Evolutionary conservation across 768 basidiomycete species (phyloP), one percentile per base, ranked within the genome.

Genomic region (Russula dissimulans): DNA sequence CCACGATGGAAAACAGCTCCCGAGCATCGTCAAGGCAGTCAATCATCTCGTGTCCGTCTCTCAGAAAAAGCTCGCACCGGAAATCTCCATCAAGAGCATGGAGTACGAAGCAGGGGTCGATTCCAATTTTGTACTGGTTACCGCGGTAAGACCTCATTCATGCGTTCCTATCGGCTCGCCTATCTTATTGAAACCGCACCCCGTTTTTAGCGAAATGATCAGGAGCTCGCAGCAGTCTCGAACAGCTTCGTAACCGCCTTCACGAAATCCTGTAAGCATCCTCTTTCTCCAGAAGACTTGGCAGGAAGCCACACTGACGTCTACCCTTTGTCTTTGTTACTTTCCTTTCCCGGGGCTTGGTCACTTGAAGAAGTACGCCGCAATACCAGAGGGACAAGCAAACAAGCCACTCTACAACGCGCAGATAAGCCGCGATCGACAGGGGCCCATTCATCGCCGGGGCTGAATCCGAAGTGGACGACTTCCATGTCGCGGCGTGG

Each of bases 401-500:
- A 70, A 74, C 74, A 73, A 74, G 63, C 67, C 69, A 3, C 78
- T 81, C 69, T 80, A 81, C 62, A 73, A 74, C 49, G 62, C 63
- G n/a, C 79, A 79, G 68, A 63, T 75, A 62, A 57, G 26, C 62
- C 0, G 58, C 71, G 56, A 71, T 84, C 18, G 76, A 77, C 17
- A 70, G 70, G 15, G 72, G 70, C 9, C 75, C 75, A 3, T 83
- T 82, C 71, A 71, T 81, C 42, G 77, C 75, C 18, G 81, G 80
- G 9, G 73, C 68, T 4, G 63, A 54, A 43, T 79, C 80, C 0
- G 76, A 79, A 8, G 79, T 81, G 66, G 80, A 79, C 56, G 83
- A 81, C 66, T 81, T 79, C 71, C 81, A 81, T 69, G 70, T 83
- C 44, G 78, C 63, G 6, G 79, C 75, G 8, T 84, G 79, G 81